Evolutionary conservation across 495 filamentous ascomycete genomes (phyloP).

Genomic region (Trichocladium antarcticum): DNA sequence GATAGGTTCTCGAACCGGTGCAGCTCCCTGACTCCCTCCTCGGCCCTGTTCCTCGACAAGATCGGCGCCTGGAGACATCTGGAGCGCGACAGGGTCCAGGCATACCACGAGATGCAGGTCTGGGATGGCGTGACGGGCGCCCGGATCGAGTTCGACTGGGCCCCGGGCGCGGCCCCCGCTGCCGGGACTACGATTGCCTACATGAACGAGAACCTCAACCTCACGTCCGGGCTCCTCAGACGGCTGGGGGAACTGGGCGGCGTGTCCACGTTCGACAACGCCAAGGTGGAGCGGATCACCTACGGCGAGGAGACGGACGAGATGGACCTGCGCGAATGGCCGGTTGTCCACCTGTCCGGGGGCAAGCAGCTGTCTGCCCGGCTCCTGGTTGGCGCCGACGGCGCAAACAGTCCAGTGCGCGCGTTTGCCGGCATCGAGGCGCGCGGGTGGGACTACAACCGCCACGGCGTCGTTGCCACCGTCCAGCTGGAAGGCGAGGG

Average conservation of each 20-base stretch:
- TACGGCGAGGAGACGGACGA: conserved; percentile 59
- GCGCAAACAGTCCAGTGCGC: conserved; percentile 86
- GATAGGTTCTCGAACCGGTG: conserved; percentile 82
- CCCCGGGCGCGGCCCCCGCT: conserved; percentile 35
- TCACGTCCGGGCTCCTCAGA: conserved; percentile 61
- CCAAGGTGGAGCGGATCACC: conserved; percentile 63
- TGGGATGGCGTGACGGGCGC: conserved; percentile 91
- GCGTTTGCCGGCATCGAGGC: conserved; percentile 76
- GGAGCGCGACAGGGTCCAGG: conserved; percentile 57
- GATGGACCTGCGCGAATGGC: conserved; percentile 75
- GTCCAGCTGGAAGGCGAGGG: conserved; percentile 53
- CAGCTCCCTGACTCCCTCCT: conserved; percentile 83
- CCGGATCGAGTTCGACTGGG: conserved; percentile 78
- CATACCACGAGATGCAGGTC: conserved; percentile 86
- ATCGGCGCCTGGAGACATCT: conserved; percentile 85
- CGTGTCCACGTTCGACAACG: conserved; percentile 59
- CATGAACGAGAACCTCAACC: conserved; percentile 92
- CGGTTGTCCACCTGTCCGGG: conserved; percentile 58
- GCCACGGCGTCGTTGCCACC: conserved; percentile 85
- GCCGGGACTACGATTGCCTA: conserved; percentile 60
- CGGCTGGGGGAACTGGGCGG: conserved; percentile 58
- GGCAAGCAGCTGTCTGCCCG: conserved; percentile 59
- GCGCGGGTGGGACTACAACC: conserved; percentile 84
- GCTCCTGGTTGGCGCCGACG: conserved; percentile 86
- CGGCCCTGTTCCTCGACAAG: conserved; percentile 54